These are phyloP conservation scores for Claviceps humidiphila DNA, from an alignment of 2,329 filamentous ascomycete genomes.

Conservation along the genomic window DNA sequence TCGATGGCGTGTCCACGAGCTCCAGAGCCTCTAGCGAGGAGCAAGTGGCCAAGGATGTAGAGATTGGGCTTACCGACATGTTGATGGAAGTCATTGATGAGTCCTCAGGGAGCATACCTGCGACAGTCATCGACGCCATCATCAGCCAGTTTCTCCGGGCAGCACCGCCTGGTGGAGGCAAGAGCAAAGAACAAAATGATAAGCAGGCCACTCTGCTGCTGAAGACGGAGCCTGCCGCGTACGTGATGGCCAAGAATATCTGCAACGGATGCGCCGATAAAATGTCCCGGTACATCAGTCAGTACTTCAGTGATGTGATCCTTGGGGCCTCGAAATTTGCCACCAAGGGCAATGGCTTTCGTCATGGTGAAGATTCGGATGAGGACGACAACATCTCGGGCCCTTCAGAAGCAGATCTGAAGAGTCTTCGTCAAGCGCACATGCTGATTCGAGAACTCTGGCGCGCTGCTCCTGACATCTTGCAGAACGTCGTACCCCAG, in stretches of 20 bases:
- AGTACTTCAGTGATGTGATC: conserved; percentile 95
- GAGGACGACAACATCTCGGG: conserved; percentile 47
- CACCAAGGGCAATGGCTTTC: conserved; percentile 41
- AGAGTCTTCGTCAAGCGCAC: conserved; percentile 82
- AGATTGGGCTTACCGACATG: conserved; percentile 81
- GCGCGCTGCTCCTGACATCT: conserved; percentile 76
- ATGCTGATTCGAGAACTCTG: conserved; percentile 81
- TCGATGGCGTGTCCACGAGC: conserved; percentile 77
- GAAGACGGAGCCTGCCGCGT: conserved; percentile 82
- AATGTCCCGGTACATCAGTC: conserved; percentile 87
- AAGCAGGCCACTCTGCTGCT: conserved; percentile 73
- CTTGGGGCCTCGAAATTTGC: conserved; percentile 63
- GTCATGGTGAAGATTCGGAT: conserved; percentile 48
- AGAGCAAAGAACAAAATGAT: conserved; percentile 51
- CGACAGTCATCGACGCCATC: conserved; percentile 78
- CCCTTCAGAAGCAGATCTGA: conserved; percentile 70
- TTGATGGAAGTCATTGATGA: conserved; percentile 82
- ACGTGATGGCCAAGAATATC: conserved; percentile 91
- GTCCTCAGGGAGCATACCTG: conserved; percentile 54
- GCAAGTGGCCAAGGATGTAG: conserved; percentile 80
- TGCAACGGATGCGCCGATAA: conserved; percentile 84
- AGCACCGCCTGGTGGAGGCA: conserved; percentile 53
- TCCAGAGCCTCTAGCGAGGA: conserved; percentile 65
- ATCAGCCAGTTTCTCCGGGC: conserved; percentile 91
- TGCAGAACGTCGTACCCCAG: conserved; percentile 88